Evolutionary conservation across 148 eudicot genomes (phyloP).

Genomic region (Spergularia bocconei): DNA sequence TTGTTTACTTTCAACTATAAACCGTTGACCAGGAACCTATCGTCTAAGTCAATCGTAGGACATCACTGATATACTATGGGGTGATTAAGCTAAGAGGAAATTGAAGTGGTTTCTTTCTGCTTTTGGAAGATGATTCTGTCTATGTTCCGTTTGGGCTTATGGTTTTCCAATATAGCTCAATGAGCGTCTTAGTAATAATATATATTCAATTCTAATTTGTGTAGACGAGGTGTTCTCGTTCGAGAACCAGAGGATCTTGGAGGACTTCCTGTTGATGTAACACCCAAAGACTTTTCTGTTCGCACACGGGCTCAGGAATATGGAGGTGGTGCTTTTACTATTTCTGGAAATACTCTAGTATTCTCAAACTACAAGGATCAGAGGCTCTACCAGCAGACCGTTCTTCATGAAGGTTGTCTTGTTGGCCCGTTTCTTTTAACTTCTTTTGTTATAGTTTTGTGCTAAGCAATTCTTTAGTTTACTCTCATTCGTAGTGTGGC

Average conservation of each 20-base stretch:
- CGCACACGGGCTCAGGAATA: slow-evolving; percentile 80
- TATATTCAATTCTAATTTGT: slow-evolving; percentile 2
- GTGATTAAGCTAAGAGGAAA: background rate
- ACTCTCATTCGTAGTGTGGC: background rate
- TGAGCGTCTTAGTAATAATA: background rate
- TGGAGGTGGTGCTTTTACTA: slow-evolving; percentile 88
- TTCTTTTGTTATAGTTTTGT: background rate
- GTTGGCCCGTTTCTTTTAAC: slow-evolving; percentile 1
- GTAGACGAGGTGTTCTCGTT: slow-evolving; percentile 70
- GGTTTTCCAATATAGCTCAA: background rate
- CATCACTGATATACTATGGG: background rate
- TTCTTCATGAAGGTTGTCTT: slow-evolving; percentile 42
- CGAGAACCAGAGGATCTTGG: slow-evolving; percentile 47
- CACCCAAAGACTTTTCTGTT: slow-evolving; percentile 72
- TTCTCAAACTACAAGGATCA: slow-evolving; percentile 77
- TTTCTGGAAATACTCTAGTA: slow-evolving; percentile 45
- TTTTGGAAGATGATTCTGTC: background rate
- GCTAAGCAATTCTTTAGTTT: background rate
- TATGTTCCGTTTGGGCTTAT: background rate
- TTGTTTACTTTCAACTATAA: background rate
- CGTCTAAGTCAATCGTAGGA: background rate
- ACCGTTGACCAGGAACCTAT: background rate
- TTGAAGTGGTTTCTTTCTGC: background rate
- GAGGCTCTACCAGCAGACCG: slow-evolving; percentile 62
- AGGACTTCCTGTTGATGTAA: slow-evolving; percentile 55